Conservation (phyloP, 2,329 filamentous ascomycete genomes). For the Coleophoma cylindrospora region DNA sequence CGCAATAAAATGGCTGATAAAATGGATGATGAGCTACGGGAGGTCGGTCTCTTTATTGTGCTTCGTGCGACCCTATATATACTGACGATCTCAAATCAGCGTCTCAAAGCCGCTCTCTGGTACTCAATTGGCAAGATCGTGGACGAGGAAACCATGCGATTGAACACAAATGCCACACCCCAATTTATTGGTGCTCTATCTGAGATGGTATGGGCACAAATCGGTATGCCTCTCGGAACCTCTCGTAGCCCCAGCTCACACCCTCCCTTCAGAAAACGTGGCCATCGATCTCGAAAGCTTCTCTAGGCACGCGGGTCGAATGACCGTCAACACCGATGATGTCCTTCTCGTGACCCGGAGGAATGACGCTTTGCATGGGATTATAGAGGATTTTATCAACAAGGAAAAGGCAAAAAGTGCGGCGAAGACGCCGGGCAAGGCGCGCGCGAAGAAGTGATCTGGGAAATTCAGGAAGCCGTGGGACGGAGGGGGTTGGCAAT, state of each 20-base stretch:
- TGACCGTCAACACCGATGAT: constrained; percentile 77
- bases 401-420: constrained; percentile 42
- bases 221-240: constrained; percentile 49
- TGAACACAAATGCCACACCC: constrained; percentile 80
- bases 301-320: constrained; percentile 73
- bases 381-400: constrained; percentile 68
- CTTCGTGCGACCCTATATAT: not conserved
- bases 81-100: constrained; percentile 38
- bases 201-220: constrained; percentile 82
- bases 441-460: not conserved
- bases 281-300: constrained; percentile 60
- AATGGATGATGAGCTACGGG: constrained; percentile 17
- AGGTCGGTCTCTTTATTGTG: constrained; percentile 6
- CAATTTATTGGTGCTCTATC: constrained; percentile 85
- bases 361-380: constrained; percentile 76
- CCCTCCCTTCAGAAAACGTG: constrained; percentile 36
- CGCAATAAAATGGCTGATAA: constrained; percentile 11
- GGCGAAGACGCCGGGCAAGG: constrained; percentile 6
- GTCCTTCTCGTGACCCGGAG: constrained; percentile 81
- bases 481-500: not conserved
- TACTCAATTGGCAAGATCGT: constrained; percentile 81
- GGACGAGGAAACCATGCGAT: constrained; percentile 71
- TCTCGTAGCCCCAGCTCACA: not conserved
- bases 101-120: constrained; percentile 82
- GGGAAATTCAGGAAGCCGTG: not conserved